Base-by-base conservation (phyloP, 306 rosid genomes). In the Vicia villosa region DNA sequence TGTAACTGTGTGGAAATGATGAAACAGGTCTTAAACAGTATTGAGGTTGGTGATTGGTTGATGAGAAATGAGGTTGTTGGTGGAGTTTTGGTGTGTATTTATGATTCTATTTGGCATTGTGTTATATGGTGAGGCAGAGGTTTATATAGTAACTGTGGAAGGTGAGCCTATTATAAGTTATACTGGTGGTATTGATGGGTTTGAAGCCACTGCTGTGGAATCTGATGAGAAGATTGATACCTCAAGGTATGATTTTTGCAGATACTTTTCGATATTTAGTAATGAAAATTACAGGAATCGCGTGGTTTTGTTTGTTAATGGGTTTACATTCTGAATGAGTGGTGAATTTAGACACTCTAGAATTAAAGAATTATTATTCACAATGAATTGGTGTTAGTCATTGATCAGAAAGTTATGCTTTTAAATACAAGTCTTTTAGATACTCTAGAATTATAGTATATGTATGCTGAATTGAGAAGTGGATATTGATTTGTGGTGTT, bases 151-250 rank as follows among this genome's bases (percentile, higher is more conserved):
- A 42, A 89, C 93, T 0, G 63, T 95, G 50, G 99, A 95, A 66
- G 99, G 97, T 77, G 97, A 95, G 70, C 99, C 99, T 68, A 58
- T 95, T 46, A 77, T 89, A 66, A 91, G 96, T 84, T 95, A 95
- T 41, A 76, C 49, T 12, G 99, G 99, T 3, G 99, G 74, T 45
- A 43, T 82, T n/a, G 83, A 82, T 71, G 86, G 83, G 17, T 78
- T 82, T 71, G 83, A 78, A 70, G 83, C 83, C 50, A 78, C 83
- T 54, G 73, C 81, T 19, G 58, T 82, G 42, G 79, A 82, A 36
- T 78, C 86, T 46, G 79, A 78, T 66, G 66, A 78, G 40, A 71
- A 70, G 73, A 45, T 82, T 75, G 86, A 82, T 71, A 74, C 79
- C 62, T 4, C 73, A 66, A 91, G 99, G 99, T 95, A 80, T 89